These are phyloP conservation scores for Didymella pinodella DNA, from an alignment of 2,329 filamentous ascomycete species.

Conservation along the genomic window DNA sequence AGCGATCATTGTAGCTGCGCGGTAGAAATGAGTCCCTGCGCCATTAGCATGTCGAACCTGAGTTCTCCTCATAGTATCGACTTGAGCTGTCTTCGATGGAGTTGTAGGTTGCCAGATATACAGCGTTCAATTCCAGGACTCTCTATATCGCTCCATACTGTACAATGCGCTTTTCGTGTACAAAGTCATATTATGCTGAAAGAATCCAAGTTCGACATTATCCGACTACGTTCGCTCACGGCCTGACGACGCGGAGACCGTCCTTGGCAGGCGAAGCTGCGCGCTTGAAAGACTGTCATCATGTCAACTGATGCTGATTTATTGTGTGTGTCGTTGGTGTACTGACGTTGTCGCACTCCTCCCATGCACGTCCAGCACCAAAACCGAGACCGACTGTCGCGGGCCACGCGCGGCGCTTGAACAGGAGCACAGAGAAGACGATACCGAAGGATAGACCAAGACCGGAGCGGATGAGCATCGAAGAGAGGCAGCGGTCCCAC, in stretches of 20 bases:
- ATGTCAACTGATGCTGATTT: neutral
- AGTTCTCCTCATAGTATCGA: neutral
- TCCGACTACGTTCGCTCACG: slow-evolving; percentile 36
- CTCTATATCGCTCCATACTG: slow-evolving; percentile 47
- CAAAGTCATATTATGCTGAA: slow-evolving; percentile 29
- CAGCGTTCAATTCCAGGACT: slow-evolving; percentile 40
- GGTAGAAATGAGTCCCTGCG: neutral
- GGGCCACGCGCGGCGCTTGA: slow-evolving; percentile 98
- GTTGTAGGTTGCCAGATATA: slow-evolving; percentile 29
- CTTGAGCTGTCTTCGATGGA: neutral
- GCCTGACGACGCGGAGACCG: slow-evolving; percentile 58
- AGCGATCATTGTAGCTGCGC: too few species aligned
- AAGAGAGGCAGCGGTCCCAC: slow-evolving; percentile 99
- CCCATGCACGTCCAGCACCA: slow-evolving; percentile 94
- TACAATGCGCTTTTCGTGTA: slow-evolving; percentile 43
- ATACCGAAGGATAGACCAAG: slow-evolving; percentile 97
- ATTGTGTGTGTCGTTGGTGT: neutral
- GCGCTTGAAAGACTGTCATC: slow-evolving; percentile 60
- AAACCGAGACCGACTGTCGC: slow-evolving; percentile 95
- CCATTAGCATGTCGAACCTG: neutral
- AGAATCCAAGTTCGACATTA: slow-evolving; percentile 12
- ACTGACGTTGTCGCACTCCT: slow-evolving; percentile 87
- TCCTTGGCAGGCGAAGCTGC: slow-evolving; percentile 58
- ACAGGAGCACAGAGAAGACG: slow-evolving; percentile 97
- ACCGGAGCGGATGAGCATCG: slow-evolving; percentile 93